Evolutionary conservation across 192 early-diverging fungal genomes (phyloP).

Genomic region (Mortierella antarctica): DNA sequence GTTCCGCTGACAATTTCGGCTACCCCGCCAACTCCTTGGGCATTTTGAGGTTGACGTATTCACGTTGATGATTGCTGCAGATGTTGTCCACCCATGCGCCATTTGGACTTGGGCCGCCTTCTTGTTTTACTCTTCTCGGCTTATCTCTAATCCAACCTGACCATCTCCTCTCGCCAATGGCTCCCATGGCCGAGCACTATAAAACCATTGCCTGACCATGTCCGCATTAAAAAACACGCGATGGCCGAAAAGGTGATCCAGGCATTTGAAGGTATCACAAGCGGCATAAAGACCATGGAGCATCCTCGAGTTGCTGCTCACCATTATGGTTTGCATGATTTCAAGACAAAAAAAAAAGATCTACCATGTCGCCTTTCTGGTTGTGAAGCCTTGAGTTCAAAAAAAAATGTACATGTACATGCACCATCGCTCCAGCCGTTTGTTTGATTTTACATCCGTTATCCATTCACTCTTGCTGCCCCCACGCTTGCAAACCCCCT

Average conservation of each 20-base stretch:
- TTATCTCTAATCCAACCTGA: too few relatives aligned
- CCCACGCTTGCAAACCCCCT: neutral
- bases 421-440: neutral
- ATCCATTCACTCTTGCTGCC: neutral
- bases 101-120: too few relatives aligned
- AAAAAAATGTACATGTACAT: neutral
- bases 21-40: too few relatives aligned
- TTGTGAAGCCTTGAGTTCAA: neutral
- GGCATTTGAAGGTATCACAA: neutral
- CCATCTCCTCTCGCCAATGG: too few relatives aligned
- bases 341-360: slow-evolving; percentile 5
- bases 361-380: neutral
- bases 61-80: too few relatives aligned
- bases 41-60: too few relatives aligned
- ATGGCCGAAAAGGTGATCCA: neutral
- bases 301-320: neutral
- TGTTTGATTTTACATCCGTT: neutral
- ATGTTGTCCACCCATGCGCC: too few relatives aligned
- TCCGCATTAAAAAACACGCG: too few relatives aligned
- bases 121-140: too few relatives aligned
- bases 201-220: too few relatives aligned
- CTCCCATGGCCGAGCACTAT: too few relatives aligned
- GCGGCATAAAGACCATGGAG: neutral
- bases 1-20: too few relatives aligned
- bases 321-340: slow-evolving; percentile 15